Conservation (phyloP, 2,329 filamentous ascomycete species). For the Biscogniauxia sp. region DNA sequence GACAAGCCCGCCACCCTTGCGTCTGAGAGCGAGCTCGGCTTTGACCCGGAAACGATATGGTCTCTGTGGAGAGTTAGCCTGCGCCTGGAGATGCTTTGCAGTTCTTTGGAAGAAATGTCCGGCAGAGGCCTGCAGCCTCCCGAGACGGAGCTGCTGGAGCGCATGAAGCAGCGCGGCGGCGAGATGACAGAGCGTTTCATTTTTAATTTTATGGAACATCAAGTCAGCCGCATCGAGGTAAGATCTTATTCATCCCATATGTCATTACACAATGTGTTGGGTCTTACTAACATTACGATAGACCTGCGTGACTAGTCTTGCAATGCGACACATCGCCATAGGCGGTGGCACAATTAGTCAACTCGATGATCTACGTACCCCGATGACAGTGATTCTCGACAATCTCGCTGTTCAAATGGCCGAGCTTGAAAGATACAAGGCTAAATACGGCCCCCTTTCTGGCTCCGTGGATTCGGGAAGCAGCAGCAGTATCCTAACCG, state of each 20-base stretch:
- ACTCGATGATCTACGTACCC: conserved; percentile 71
- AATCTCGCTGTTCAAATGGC: conserved; percentile 59
- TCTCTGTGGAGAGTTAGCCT: conserved; percentile 85
- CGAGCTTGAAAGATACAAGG: conserved; percentile 62
- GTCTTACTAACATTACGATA: conserved; percentile 37
- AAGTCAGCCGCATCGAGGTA: conserved; percentile 95
- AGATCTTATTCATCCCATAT: conserved; percentile 32
- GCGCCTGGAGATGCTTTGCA: conserved; percentile 90
- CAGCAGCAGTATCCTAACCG: conserved; percentile 25
- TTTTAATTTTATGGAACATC: conserved; percentile 87
- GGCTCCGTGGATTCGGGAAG: conserved; percentile 33
- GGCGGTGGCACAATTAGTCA: conserved; percentile 61
- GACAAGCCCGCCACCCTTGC: conserved; percentile 61
- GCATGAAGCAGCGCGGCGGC: conserved; percentile 63
- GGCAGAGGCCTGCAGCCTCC: conserved; percentile 68
- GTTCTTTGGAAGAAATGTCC: conserved; percentile 71
- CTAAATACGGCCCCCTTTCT: conserved; percentile 47
- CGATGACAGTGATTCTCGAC: conserved; percentile 70
- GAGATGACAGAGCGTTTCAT: conserved; percentile 88
- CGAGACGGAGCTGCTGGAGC: conserved; percentile 78
- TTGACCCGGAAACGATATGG: conserved; percentile 86
- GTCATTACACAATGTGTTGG: conserved; percentile 2
- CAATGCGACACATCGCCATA: conserved; percentile 73
- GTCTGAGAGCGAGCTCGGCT: conserved; percentile 63
- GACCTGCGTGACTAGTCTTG: conserved; percentile 78